Evolutionary conservation across 2,329 filamentous ascomycete species (phyloP).

Genomic region (Passalora sequoiae): DNA sequence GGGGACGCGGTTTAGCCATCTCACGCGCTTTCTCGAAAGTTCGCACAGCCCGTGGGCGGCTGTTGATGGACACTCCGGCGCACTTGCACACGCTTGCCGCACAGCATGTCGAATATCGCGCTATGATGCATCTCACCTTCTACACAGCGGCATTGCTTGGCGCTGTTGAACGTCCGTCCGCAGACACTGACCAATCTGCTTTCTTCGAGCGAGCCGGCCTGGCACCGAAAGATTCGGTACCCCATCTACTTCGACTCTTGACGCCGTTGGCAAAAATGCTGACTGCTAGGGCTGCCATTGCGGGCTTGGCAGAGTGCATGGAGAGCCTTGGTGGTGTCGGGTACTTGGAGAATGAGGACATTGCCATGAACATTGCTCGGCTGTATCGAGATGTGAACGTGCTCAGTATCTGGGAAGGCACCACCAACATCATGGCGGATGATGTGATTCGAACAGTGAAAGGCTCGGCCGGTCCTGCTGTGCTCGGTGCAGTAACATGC

Average conservation of each 20-base stretch:
- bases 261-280: slow-evolving; percentile 59
- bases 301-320: slow-evolving; percentile 54
- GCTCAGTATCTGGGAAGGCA: slow-evolving; percentile 66
- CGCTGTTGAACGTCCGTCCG: slow-evolving; percentile 43
- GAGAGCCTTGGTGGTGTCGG: slow-evolving; percentile 62
- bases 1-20: slow-evolving; percentile 54
- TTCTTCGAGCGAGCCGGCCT: neutral
- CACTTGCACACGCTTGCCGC: slow-evolving; percentile 57
- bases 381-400: slow-evolving; percentile 62
- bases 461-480: slow-evolving; percentile 3
- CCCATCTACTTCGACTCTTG: slow-evolving; percentile 51
- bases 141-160: slow-evolving; percentile 54
- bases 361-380: slow-evolving; percentile 61
- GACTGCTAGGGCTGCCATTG: slow-evolving; percentile 48
- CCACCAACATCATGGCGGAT: slow-evolving; percentile 63
- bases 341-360: slow-evolving; percentile 58
- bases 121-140: slow-evolving; percentile 49
- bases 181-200: neutral
- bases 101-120: slow-evolving; percentile 53
- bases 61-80: slow-evolving; percentile 49
- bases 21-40: slow-evolving; percentile 55
- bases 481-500: slow-evolving; percentile 2
- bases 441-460: slow-evolving; percentile 43
- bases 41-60: slow-evolving; percentile 47
- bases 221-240: slow-evolving; percentile 1